Evolutionary conservation across 1,284 basidiomycete genomes (phyloP), one percentile per base, ranked within the genome.

Genomic region (Salmacisia buchloeana): DNA sequence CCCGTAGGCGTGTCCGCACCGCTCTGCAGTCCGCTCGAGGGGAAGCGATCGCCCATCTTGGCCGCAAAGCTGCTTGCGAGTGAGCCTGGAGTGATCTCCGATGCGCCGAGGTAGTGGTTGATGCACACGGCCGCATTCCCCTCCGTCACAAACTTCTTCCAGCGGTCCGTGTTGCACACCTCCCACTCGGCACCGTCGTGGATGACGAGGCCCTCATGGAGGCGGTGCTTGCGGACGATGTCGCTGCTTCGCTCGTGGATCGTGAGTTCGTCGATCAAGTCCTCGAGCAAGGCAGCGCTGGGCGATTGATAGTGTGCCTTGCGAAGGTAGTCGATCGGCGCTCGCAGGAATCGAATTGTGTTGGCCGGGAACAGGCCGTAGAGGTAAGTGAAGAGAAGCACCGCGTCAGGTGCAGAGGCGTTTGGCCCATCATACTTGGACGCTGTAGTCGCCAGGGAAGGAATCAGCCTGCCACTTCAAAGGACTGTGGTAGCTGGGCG

Each of bases 311-410:
- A 80, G 4, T 79, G 74, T 63, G 80, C 83, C 35, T 84, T 82
- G 12, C 79, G 80, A 25, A 94, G 81, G 73, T 90, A 91, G 52
- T 80, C 80, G 25, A 84, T 82, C 2, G 91, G 89, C 35, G 82
- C 81, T 58, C 86, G 86, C 65, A 92, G 79, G 79, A 93, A 93
- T 64, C 83, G 84, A 63, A 93, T 82, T 54, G 88, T 82, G 81
- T 92, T 92, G 82, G 87, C 89, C 1, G 91, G 91, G 80, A 89
- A 94, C 60, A 94, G 85, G 72, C 91, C 93, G 80, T 92, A 94
- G 69, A 94, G 82, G 62, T 86, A 84, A 6, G 88, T 88, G 81
- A 92, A 93, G 39, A 81, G 73, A 27, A 67, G 62, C 18, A 69
- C 60, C 1, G 79, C 73, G 43, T 79, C 70, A 23, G 79, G 78